Evolutionary conservation across 106 monocot species (phyloP).

Genomic region (Apostasia ramifera): DNA sequence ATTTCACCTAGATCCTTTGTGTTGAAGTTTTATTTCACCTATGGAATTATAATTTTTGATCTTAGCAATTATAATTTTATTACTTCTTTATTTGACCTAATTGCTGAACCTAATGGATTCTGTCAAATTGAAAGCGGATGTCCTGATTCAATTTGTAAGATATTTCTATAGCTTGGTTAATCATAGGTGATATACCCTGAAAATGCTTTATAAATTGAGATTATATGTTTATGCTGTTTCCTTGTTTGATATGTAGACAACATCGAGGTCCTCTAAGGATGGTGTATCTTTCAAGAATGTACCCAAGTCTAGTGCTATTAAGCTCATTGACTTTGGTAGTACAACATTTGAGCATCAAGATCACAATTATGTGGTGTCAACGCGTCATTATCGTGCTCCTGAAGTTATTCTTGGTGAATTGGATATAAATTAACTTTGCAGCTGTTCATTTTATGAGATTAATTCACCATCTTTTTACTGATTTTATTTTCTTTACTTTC

Average conservation of each 20-base stretch:
- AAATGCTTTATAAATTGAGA: too few relatives aligned
- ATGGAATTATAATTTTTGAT: too few relatives aligned
- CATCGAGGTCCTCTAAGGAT: slow-evolving; percentile 41
- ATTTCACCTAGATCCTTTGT: too few relatives aligned
- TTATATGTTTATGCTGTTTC: slow-evolving; percentile 2
- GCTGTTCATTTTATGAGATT: slow-evolving; percentile 1
- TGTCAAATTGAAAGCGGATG: too few relatives aligned
- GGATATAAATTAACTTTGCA: neutral
- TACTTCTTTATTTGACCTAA: too few relatives aligned
- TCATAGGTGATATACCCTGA: too few relatives aligned
- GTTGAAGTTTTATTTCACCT: too few relatives aligned
- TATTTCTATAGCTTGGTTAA: too few relatives aligned
- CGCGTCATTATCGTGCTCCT: slow-evolving; percentile 93
- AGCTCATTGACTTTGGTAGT: slow-evolving; percentile 97
- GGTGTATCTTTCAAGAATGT: slow-evolving; percentile 55
- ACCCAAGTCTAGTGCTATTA: slow-evolving; percentile 90
- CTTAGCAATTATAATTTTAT: too few relatives aligned
- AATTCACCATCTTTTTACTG: neutral
- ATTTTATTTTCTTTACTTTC: slow-evolving; percentile 18
- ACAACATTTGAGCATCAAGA: slow-evolving; percentile 97
- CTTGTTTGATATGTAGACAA: slow-evolving; percentile 23
- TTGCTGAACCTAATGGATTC: too few relatives aligned
- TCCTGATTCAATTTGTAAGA: too few relatives aligned
- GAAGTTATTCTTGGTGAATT: slow-evolving; percentile 95
- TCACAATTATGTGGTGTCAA: slow-evolving; percentile 95